Evolutionary conservation across 768 basidiomycete genomes (phyloP).

Genomic region (Lactifluus subvellereus): DNA sequence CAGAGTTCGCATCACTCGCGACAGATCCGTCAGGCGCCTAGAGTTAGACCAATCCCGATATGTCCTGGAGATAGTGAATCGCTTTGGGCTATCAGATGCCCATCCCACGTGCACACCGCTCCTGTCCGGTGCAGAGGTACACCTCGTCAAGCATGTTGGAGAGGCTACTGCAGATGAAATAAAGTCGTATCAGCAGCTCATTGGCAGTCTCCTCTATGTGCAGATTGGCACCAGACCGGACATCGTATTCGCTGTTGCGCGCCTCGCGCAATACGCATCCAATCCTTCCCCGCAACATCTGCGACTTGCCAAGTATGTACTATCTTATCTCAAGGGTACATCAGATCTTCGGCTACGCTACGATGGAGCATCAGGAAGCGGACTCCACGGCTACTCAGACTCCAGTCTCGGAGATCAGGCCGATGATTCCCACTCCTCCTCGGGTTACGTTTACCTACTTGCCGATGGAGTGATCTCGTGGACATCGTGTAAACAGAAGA

Average conservation of each 20-base stretch:
- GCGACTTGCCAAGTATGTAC: no score
- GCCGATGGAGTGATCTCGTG: no score
- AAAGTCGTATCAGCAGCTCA: not conserved
- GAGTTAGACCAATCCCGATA: no score
- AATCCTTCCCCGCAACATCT: no score
- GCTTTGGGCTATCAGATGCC: not conserved
- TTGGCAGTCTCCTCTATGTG: not conserved
- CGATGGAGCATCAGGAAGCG: not conserved
- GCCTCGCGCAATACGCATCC: not conserved
- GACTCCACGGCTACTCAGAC: constrained; percentile 24
- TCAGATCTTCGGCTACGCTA: not conserved
- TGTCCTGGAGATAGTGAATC: not conserved
- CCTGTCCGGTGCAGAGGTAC: not conserved
- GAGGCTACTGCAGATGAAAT: not conserved
- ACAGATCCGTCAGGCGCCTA: no score
- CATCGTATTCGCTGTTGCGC: not conserved
- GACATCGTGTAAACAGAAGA: no score
- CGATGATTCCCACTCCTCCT: not conserved
- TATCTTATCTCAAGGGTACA: no score
- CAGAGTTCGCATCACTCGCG: no score
- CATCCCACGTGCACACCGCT: not conserved
- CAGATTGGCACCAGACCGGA: not conserved
- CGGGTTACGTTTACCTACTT: no score
- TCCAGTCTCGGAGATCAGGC: constrained; percentile 28
- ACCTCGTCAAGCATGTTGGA: not conserved